Conservation (phyloP, 768 basidiomycete species). For the Lactifluus volemus region DNA sequence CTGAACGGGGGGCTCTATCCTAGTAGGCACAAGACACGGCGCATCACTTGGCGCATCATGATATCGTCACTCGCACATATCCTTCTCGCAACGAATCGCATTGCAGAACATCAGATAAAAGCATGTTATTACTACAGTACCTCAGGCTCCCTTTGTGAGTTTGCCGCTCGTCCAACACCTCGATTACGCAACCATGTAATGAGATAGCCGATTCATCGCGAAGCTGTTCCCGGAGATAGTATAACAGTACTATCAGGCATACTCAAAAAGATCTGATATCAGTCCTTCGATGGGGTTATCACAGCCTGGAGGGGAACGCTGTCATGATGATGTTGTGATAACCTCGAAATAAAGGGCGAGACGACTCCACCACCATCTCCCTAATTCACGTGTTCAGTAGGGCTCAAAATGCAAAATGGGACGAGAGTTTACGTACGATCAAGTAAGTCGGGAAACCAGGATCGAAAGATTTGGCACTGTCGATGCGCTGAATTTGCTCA, state of each 20-base stretch:
- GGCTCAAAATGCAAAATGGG: not conserved
- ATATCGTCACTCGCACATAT: no score
- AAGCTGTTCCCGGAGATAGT: not conserved
- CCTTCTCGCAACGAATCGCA: no score
- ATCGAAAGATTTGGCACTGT: slow-evolving; percentile 36
- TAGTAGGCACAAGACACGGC: no score
- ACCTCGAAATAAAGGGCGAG: not conserved
- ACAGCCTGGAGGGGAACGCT: not conserved
- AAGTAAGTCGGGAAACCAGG: slow-evolving; percentile 35
- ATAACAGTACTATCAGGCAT: no score
- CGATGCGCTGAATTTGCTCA: slow-evolving; percentile 39
- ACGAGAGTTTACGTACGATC: slow-evolving; percentile 24
- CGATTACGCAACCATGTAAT: no score
- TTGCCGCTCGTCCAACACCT: no score
- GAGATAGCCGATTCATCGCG: not conserved
- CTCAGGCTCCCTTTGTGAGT: no score
- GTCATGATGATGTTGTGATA: not conserved
- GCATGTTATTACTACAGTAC: no score
- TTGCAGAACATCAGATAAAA: no score
- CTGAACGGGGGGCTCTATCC: no score
- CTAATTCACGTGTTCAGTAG: not conserved
- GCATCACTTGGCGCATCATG: no score
- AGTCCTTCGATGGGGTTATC: not conserved
- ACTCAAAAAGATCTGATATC: no score
- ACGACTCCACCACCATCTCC: not conserved